A percentile compares a stretch with the other conserved stretches of the same genome.
Conservation (phyloP, 2,329 filamentous ascomycete species). For the Pseudocercospora crystallina region DNA sequence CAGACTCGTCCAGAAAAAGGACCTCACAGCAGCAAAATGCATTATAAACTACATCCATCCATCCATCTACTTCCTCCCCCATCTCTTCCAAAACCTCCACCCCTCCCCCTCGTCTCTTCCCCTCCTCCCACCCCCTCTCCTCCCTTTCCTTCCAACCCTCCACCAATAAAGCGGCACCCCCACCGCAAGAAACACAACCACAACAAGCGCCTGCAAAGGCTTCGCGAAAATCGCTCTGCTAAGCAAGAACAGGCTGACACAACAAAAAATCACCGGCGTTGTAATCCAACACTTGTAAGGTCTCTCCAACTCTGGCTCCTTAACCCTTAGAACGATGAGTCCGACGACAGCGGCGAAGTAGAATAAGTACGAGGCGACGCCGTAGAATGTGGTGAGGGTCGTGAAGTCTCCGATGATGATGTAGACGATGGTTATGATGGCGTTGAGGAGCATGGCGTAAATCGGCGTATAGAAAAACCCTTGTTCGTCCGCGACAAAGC, state of each 20-base stretch:
- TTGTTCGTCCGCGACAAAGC: constrained; percentile 72
- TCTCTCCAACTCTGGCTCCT: constrained; percentile 81
- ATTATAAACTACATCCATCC: neutral
- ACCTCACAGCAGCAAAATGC: too few species aligned
- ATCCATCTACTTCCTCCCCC: constrained; percentile 33
- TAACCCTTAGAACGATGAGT: constrained; percentile 83
- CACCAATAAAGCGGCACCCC: constrained; percentile 89
- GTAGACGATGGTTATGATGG: constrained; percentile 70
- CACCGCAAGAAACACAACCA: constrained; percentile 77
- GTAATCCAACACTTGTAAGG: constrained; percentile 97
- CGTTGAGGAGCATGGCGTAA: constrained; percentile 83
- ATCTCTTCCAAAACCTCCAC: constrained; percentile 48
- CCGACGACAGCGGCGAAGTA: constrained; percentile 96
- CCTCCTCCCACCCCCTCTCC: constrained; percentile 28
- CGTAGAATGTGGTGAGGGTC: constrained; percentile 93
- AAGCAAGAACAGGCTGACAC: constrained; percentile 88
- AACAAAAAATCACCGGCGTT: constrained; percentile 97
- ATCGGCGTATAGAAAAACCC: constrained; percentile 93
- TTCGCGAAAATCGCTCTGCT: constrained; percentile 86
- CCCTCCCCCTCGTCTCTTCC: constrained; percentile 22
- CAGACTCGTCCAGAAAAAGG: too few species aligned
- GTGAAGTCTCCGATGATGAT: constrained; percentile 85
- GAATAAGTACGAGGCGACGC: constrained; percentile 94
- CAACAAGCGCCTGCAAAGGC: constrained; percentile 83
- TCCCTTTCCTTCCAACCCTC: constrained; percentile 65